These are phyloP conservation scores for Trypanosoma vivax DNA, from an alignment of 208 protist species.

Conservation along the genomic window DNA sequence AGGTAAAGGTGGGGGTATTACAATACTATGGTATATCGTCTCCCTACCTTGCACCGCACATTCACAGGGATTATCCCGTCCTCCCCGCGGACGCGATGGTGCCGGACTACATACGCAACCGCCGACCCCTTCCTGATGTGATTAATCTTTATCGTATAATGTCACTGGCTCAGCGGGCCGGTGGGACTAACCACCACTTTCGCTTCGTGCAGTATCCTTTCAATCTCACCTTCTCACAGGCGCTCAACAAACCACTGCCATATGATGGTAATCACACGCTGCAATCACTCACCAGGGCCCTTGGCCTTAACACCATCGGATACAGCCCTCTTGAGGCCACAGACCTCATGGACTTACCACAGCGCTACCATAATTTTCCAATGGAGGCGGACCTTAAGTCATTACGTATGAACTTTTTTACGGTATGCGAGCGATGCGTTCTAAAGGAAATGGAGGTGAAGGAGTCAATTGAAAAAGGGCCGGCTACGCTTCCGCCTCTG, in stretches of 20 bases:
- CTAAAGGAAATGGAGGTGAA: slow-evolving; percentile 88
- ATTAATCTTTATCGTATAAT: slow-evolving; percentile 76
- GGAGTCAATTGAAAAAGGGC: slow-evolving; percentile 75
- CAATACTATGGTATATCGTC: slow-evolving; percentile 86
- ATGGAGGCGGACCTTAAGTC: slow-evolving; percentile 74
- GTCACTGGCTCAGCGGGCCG: slow-evolving; percentile 54
- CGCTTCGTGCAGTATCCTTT: slow-evolving; percentile 86
- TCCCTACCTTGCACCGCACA: slow-evolving; percentile 62
- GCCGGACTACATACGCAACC: slow-evolving; percentile 60
- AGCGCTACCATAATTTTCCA: slow-evolving; percentile 88
- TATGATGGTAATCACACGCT: slow-evolving; percentile 84
- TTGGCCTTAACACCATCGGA: slow-evolving; percentile 69
- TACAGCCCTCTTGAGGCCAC: slow-evolving; percentile 80
- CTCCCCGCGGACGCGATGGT: slow-evolving; percentile 74
- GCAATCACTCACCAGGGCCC: slow-evolving; percentile 41
- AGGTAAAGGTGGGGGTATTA: slow-evolving; percentile 61
- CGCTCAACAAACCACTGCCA: slow-evolving; percentile 58
- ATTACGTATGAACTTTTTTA: slow-evolving; percentile 86
- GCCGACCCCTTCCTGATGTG: slow-evolving; percentile 33
- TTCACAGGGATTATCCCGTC: slow-evolving; percentile 60
- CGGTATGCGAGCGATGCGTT: slow-evolving; percentile 66
- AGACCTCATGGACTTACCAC: slow-evolving; percentile 75
- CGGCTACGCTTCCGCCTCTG: slow-evolving; percentile 58
- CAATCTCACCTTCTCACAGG: slow-evolving; percentile 78
- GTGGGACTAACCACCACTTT: slow-evolving; percentile 61